Evolutionary conservation across 2,329 filamentous ascomycete species (phyloP).

Genomic region (Nothophaeocryptopus gaeumannii): DNA sequence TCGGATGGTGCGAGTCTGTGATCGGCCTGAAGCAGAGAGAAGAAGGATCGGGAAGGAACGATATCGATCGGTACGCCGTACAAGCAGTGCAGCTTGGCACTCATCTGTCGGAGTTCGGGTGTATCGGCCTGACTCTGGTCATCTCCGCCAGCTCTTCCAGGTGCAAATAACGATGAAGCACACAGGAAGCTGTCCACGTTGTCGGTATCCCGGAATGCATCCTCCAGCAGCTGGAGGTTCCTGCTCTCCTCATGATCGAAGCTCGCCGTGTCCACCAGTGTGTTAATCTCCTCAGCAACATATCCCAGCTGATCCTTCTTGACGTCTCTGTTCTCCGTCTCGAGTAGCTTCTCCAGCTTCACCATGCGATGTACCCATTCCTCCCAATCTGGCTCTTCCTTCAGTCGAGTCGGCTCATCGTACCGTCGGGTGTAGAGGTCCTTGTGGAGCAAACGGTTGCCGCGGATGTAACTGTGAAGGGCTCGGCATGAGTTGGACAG

Average conservation of each 20-base stretch:
- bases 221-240: constrained; percentile 40
- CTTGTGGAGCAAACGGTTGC: constrained; percentile 60
- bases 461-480: constrained; percentile 55
- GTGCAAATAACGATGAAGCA: constrained; percentile 60
- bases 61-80: constrained; percentile 60
- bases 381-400: constrained; percentile 38
- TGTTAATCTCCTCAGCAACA: constrained; percentile 24
- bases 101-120: constrained; percentile 56
- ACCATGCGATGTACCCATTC: constrained; percentile 35
- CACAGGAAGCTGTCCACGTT: constrained; percentile 62
- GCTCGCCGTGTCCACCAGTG: constrained; percentile 25
- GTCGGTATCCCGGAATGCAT: constrained; percentile 43
- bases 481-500: constrained; percentile 53
- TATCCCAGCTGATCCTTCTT: constrained; percentile 41
- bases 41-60: constrained; percentile 28
- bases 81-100: constrained; percentile 66
- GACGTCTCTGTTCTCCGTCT: constrained; percentile 38
- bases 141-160: constrained; percentile 47
- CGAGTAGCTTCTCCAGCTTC: constrained; percentile 46
- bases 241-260: constrained; percentile 44
- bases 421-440: constrained; percentile 57
- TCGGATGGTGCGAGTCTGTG: constrained; percentile 15
- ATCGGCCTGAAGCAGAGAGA: constrained; percentile 16
- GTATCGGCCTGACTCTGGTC: constrained; percentile 40
- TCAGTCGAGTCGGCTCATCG: constrained; percentile 24